A percentile compares a stretch with the other conserved stretches of the same genome.
These are phyloP conservation scores for Aspergillus glaucus DNA, from an alignment of 2,329 filamentous ascomycete species.

Conservation along the genomic window DNA sequence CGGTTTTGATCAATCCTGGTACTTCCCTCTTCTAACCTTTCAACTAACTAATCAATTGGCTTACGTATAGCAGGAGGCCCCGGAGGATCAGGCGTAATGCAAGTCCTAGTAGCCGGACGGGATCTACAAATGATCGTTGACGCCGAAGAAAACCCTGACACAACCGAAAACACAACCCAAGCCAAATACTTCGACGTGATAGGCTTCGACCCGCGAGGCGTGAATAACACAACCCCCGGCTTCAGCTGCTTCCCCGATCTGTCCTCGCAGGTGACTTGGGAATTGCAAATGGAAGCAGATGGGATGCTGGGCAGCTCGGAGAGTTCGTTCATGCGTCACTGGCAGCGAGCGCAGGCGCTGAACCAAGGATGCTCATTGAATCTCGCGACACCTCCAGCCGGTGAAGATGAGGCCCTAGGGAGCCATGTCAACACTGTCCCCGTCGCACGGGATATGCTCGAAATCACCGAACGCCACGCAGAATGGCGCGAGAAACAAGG, in stretches of 20 bases:
- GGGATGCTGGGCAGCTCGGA: constrained; percentile 29
- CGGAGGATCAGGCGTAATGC: constrained; percentile 37
- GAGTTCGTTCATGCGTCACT: constrained; percentile 24
- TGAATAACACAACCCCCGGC: constrained; percentile 35
- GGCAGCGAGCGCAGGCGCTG: constrained; percentile 28
- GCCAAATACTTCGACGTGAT: constrained; percentile 37
- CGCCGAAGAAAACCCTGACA: constrained; percentile 20
- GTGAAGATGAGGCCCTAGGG: constrained; percentile 20
- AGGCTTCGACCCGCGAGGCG: constrained; percentile 41
- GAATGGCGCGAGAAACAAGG: constrained; percentile 34
- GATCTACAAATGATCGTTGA: constrained; percentile 35
- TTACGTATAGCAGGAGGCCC: constrained; percentile 31
- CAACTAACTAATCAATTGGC: too few species aligned
- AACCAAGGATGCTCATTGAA: constrained; percentile 24
- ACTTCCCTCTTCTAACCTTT: constrained; percentile 2
- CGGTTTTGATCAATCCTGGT: constrained; percentile 45
- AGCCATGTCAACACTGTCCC: constrained; percentile 29
- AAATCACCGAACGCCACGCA: constrained; percentile 34
- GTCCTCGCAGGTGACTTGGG: constrained; percentile 25
- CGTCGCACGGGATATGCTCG: constrained; percentile 30
- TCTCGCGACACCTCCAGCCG: constrained; percentile 12
- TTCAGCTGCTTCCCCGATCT: constrained; percentile 36
- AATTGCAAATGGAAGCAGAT: constrained; percentile 28
- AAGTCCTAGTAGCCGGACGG: constrained; percentile 26
- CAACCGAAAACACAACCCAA: not conserved